A percentile compares a stretch with the other conserved stretches of the same genome.
Conservation (phyloP, 805 yeast genomes). For the Candida stauntonica region DNA sequence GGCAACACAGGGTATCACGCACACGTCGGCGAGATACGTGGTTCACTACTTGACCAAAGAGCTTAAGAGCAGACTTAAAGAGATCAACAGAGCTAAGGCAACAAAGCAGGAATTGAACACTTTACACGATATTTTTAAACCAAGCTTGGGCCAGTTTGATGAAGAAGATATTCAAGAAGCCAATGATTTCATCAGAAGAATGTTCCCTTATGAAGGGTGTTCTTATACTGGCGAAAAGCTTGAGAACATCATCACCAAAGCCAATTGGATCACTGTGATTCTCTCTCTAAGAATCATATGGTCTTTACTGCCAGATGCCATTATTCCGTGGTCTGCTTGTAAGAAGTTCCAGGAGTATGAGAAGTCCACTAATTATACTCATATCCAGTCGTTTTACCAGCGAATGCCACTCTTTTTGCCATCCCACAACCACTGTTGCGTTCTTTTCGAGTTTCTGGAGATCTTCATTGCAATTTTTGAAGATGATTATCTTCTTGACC, state of each 20-base stretch:
- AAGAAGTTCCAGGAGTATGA: slow-evolving; percentile 28
- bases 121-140: slow-evolving; percentile 30
- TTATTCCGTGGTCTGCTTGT: slow-evolving; percentile 34
- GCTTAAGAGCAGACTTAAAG: slow-evolving; percentile 25
- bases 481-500: slow-evolving; percentile 30
- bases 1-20: slow-evolving; percentile 23
- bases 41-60: slow-evolving; percentile 31
- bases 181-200: slow-evolving; percentile 24
- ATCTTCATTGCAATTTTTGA: slow-evolving; percentile 30
- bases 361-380: slow-evolving; percentile 18
- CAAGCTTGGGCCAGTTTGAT: slow-evolving; percentile 32
- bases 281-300: slow-evolving; percentile 31
- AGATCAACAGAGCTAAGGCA: slow-evolving; percentile 15
- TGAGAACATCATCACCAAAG: slow-evolving; percentile 22
- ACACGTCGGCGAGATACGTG: slow-evolving; percentile 32
- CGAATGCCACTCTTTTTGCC: slow-evolving; percentile 32
- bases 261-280: slow-evolving; percentile 27
- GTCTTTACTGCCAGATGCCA: slow-evolving; percentile 32
- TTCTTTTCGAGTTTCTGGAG: slow-evolving; percentile 35
- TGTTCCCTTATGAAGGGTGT: slow-evolving; percentile 37
- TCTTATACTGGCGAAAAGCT: slow-evolving; percentile 31
- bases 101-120: slow-evolving; percentile 21
- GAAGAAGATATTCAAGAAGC: slow-evolving; percentile 28
- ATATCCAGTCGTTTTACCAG: slow-evolving; percentile 31
- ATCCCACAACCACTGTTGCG: slow-evolving; percentile 32